Percentiles rank a stretch among this genome's conserved stretches.
Conservation (phyloP, 805 yeast genomes). For the Sporopachydermia quercuum region DNA sequence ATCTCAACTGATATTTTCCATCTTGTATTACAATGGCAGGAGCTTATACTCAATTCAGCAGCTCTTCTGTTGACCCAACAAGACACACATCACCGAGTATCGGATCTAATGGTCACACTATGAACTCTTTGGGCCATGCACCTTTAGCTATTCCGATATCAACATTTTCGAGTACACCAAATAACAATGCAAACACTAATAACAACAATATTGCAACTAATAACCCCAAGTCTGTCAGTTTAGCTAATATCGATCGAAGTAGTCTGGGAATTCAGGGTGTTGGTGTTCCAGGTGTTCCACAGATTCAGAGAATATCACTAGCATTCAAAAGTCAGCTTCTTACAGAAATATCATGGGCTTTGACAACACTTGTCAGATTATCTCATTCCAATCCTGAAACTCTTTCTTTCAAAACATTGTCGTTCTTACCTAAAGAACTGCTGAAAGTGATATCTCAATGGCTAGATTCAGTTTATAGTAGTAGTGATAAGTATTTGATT, state of each 20-base stretch:
- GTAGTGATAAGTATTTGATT: conserved; percentile 9
- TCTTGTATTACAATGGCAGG: too few species aligned
- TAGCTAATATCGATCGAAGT: background rate
- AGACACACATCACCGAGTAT: too few species aligned
- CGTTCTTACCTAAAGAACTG: conserved; percentile 12
- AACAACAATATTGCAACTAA: too few species aligned
- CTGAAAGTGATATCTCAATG: conserved; percentile 5
- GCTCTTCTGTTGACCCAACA: too few species aligned
- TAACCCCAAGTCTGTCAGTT: too few species aligned
- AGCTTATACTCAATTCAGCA: too few species aligned
- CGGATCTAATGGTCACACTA: too few species aligned
- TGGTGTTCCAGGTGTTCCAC: conserved; percentile 43
- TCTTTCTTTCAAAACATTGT: conserved; percentile 29
- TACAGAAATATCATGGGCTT: conserved; percentile 60
- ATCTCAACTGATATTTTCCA: too few species aligned
- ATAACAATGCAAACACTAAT: too few species aligned
- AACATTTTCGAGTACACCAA: too few species aligned
- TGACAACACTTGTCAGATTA: conserved; percentile 33
- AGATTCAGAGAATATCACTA: conserved; percentile 51
- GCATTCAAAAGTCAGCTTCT: conserved; percentile 50
- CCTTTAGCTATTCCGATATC: background rate
- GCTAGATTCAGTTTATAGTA: conserved; percentile 5
- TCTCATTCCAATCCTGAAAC: conserved; percentile 35
- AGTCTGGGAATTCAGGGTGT: conserved; percentile 3
- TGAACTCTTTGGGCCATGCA: too few species aligned